Percentiles rank a stretch among this genome's conserved stretches.
phyloP scores from a whole-genome alignment of 2,329 filamentous ascomycete species.

The Blastomyces percursus region DNA sequence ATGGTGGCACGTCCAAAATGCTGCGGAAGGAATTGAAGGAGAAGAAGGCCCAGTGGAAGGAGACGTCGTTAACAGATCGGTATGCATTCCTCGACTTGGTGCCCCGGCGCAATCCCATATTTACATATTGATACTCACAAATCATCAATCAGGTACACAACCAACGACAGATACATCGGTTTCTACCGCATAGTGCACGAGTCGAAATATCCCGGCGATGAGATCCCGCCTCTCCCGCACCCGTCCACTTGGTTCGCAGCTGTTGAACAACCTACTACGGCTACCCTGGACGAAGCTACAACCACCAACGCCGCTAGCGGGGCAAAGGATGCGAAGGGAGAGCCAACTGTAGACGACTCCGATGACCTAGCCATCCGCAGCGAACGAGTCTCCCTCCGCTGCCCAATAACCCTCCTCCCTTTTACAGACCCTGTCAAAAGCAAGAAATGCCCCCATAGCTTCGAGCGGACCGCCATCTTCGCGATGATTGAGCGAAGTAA shows the following conservation, averaged over 20 bases:
- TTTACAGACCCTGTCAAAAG: constrained; percentile 40
- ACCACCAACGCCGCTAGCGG: constrained; percentile 23
- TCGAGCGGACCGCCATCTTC: constrained; percentile 38
- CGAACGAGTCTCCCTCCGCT: constrained; percentile 37
- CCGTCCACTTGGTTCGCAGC: constrained; percentile 52
- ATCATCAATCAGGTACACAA: constrained; percentile 38
- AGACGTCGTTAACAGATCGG: constrained; percentile 32
- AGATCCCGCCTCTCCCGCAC: constrained; percentile 43
- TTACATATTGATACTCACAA: constrained; percentile 11
- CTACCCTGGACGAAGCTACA: constrained; percentile 11
- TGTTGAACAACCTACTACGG: constrained; percentile 17
- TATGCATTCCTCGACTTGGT: constrained; percentile 17
- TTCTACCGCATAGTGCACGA: constrained; percentile 55
- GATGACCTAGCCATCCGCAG: constrained; percentile 38
- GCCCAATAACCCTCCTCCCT: constrained; percentile 37
- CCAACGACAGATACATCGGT: constrained; percentile 48
- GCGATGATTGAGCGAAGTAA: constrained; percentile 32
- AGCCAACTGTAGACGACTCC: constrained; percentile 19
- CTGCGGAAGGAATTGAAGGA: constrained; percentile 28
- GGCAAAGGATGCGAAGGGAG: neutral
- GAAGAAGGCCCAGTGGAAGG: constrained; percentile 26
- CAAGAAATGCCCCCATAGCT: constrained; percentile 40
- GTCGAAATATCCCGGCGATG: constrained; percentile 44
- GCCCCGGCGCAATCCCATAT: neutral
- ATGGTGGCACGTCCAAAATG: constrained; percentile 16